A percentile compares a stretch with the other conserved stretches of the same genome.
Evolutionary conservation across 345 rosid genomes (phyloP).

Genomic region (Orychophragmus violaceus): DNA sequence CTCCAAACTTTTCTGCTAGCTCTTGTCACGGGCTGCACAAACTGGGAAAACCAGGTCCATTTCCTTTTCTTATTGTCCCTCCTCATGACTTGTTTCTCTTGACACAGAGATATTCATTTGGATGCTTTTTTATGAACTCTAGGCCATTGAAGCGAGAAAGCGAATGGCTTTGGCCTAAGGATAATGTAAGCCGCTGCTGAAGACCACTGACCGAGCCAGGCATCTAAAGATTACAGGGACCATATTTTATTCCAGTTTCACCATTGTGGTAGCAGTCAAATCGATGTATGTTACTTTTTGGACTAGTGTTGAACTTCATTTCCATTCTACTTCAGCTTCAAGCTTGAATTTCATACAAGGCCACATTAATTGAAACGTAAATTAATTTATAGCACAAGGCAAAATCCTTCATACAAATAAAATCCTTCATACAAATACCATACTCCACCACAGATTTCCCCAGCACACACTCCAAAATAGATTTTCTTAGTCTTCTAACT

Average conservation of each 20-base stretch:
- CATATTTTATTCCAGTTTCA: not conserved
- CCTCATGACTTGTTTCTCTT: not conserved
- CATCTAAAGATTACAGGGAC: not conserved
- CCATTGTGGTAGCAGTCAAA: conserved; percentile 7
- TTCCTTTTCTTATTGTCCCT: not conserved
- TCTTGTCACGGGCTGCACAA: conserved; percentile 44
- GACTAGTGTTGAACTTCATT: not conserved
- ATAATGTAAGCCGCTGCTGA: not conserved
- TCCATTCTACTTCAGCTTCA: no score
- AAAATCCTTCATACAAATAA: conserved; percentile 5
- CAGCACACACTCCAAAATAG: not conserved
- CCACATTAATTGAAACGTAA: no score
- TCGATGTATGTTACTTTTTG: not conserved
- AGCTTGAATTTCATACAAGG: no score
- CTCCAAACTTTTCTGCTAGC: conserved; percentile 45
- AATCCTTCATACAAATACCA: conserved; percentile 6
- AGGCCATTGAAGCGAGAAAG: conserved; percentile 20
- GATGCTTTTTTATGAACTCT: conserved; percentile 2
- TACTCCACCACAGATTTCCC: not conserved
- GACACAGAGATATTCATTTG: not conserved
- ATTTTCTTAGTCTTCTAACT: not conserved
- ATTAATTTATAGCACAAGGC: not conserved
- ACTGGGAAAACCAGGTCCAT: conserved; percentile 64
- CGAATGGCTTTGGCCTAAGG: conserved; percentile 17
- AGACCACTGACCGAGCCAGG: not conserved